Evolutionary conservation across 768 basidiomycete genomes (phyloP), one percentile per base, ranked within the genome.

Genomic region (Tylopilus sp.): DNA sequence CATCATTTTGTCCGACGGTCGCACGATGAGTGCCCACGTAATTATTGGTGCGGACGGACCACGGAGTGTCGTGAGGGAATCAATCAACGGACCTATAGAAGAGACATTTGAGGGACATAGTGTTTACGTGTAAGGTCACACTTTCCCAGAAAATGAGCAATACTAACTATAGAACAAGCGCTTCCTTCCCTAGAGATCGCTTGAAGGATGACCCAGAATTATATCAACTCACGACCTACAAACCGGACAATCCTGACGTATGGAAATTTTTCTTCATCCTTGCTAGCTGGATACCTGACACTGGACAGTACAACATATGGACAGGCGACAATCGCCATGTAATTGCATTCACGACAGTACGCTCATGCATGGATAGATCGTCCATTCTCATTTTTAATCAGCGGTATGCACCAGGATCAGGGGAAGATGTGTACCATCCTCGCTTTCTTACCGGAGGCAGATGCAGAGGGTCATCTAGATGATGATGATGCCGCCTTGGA

Each of bases 1-100:
- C 6, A 68, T 77, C 3, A 62, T 65, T 3, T 60, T 76, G 17
- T 73, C 74, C 14, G 72, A 68, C 40, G 83, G 82, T 22, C 76
- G 79, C 46, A 66, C 64, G 10, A 54, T 84, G 19, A 48, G 59
- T 5, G 79, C 78, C 6, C 83, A 86, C 61, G 67, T 85, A 30
- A 68, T 86, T 45, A 74, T 86, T 17, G 84, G 81, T 25, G 84
- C 85, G 3, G 85, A 87, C 63, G 85, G 86, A 13, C 74, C 76
- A 47, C 66, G 71, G 29, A 83, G 82, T 36, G 36, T 77, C 13
- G 70, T 76, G 28, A 66, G 67, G 19, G 57, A 71, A 21, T 61
- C 77, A 3, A 60, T 76, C 29, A 66, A 64, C 4, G 66, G 68
- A 10, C 73, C 73, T 19, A 60, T 62, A 36, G 54, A 68, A 14